Conservation (phyloP, 768 basidiomycete genomes). For the Rhodotorula toruloides region DNA sequence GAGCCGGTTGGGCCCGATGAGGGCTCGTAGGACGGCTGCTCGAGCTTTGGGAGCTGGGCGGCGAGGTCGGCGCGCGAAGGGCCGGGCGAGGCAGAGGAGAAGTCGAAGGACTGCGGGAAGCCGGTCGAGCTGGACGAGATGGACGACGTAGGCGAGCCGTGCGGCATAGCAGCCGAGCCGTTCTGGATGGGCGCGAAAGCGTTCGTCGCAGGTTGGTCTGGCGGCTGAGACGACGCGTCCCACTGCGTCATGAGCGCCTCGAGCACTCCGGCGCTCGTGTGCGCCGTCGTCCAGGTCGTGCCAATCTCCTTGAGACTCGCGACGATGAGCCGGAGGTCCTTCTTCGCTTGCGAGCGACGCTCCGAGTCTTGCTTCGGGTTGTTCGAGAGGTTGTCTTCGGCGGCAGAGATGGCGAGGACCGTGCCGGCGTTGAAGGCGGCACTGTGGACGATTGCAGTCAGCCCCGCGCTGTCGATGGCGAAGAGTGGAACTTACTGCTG, state of each 20-base stretch:
- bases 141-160: neutral
- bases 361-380: constrained; percentile 13
- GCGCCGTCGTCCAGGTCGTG: constrained; percentile 29
- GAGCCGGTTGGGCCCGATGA: too few relatives aligned
- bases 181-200: neutral
- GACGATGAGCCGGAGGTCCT: constrained; percentile 21
- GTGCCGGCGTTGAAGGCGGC: constrained; percentile 33
- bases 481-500: constrained; percentile 22
- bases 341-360: constrained; percentile 16
- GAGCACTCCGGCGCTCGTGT: constrained; percentile 33
- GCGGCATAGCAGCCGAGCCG: neutral
- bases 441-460: neutral
- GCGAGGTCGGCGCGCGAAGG: neutral
- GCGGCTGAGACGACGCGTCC: neutral
- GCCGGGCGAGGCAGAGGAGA: neutral
- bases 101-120: neutral
- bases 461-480: neutral
- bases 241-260: constrained; percentile 14
- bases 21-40: neutral
- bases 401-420: constrained; percentile 32
- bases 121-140: neutral
- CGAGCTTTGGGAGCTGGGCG: neutral
- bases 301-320: constrained; percentile 29
- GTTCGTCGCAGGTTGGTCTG: neutral
- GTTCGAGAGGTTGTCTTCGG: constrained; percentile 28